Percentiles rank a stretch among this genome's conserved stretches.
phyloP scores from a whole-genome alignment of 148 eudicot genomes.

The Chenopodium quinoa region DNA sequence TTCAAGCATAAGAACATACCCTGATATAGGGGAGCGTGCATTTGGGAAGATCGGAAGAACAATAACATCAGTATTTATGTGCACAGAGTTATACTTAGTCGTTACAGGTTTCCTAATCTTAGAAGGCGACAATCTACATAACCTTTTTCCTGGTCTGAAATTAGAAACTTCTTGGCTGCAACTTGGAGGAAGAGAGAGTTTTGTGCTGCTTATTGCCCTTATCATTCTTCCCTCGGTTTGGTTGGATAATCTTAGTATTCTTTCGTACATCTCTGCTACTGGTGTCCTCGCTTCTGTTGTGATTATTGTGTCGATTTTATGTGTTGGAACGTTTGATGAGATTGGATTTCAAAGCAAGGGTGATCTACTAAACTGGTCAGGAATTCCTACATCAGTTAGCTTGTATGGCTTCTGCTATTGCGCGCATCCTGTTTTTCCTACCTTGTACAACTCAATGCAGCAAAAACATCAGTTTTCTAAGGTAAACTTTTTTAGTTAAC shows the following conservation, averaged over 20 bases:
- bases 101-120: conserved; percentile 43
- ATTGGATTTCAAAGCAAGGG: background rate
- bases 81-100: conserved; percentile 41
- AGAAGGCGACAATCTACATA: conserved; percentile 51
- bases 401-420: conserved; percentile 30
- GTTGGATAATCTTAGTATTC: conserved; percentile 38
- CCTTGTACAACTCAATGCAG: conserved; percentile 47
- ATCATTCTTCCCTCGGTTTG: conserved; percentile 39
- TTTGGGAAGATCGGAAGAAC: conserved; percentile 41
- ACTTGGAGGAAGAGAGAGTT: conserved; percentile 39
- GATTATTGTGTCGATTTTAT: background rate
- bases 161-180: conserved; percentile 24
- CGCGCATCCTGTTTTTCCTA: conserved; percentile 44
- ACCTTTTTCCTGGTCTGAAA: conserved; percentile 26
- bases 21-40: conserved; percentile 48
- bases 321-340: background rate
- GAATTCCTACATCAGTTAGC: conserved; percentile 44
- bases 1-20: conserved; percentile 35
- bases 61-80: conserved; percentile 33
- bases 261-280: conserved; percentile 43
- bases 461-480: conserved; percentile 36
- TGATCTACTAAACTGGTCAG: conserved; percentile 14
- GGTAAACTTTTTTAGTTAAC: conserved; percentile 24
- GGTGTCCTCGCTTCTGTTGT: background rate
- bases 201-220: conserved; percentile 34